These are phyloP conservation scores for Trametes versicolor DNA, from an alignment of 1,284 basidiomycete genomes.

Conservation along the genomic window DNA sequence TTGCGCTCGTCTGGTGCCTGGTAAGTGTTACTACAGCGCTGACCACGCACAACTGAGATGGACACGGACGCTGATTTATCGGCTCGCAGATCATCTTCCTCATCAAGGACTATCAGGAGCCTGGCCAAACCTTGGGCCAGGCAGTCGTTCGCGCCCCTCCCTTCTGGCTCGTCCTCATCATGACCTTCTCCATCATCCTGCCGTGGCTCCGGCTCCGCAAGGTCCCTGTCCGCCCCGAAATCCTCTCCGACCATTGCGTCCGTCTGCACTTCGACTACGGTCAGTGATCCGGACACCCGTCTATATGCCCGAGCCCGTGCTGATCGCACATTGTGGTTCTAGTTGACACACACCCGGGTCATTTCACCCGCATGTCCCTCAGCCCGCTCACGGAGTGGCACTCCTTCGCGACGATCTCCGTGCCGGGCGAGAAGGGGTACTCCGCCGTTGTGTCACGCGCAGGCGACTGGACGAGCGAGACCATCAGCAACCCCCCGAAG, in stretches of 20 bases:
- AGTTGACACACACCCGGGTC: slow-evolving; percentile 60
- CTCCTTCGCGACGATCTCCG: slow-evolving; percentile 63
- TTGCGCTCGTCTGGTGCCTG: slow-evolving; percentile 62
- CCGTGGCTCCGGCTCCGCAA: slow-evolving; percentile 64
- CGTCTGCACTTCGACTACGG: slow-evolving; percentile 65
- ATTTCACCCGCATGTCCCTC: slow-evolving; percentile 61
- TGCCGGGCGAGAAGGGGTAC: slow-evolving; percentile 61
- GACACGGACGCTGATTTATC: background rate
- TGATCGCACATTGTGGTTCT: background rate
- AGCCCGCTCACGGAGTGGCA: slow-evolving; percentile 68
- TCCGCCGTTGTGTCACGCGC: slow-evolving; percentile 66
- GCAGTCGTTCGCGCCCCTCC: slow-evolving; percentile 54
- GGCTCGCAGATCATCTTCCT: slow-evolving; percentile 54
- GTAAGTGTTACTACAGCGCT: slow-evolving; percentile 40
- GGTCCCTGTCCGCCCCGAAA: slow-evolving; percentile 58
- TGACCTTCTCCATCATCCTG: slow-evolving; percentile 61
- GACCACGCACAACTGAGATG: background rate
- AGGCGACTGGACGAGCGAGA: slow-evolving; percentile 65
- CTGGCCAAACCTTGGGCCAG: slow-evolving; percentile 49
- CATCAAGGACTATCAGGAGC: slow-evolving; percentile 60
- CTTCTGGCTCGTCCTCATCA: slow-evolving; percentile 63
- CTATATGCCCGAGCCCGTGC: background rate
- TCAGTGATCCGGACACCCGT: slow-evolving; percentile 26
- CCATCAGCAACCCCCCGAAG: slow-evolving; percentile 59
- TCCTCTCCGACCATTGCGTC: slow-evolving; percentile 64